phyloP scores from a whole-genome alignment of 148 eudicot species.

The Euryodendron excelsum region DNA sequence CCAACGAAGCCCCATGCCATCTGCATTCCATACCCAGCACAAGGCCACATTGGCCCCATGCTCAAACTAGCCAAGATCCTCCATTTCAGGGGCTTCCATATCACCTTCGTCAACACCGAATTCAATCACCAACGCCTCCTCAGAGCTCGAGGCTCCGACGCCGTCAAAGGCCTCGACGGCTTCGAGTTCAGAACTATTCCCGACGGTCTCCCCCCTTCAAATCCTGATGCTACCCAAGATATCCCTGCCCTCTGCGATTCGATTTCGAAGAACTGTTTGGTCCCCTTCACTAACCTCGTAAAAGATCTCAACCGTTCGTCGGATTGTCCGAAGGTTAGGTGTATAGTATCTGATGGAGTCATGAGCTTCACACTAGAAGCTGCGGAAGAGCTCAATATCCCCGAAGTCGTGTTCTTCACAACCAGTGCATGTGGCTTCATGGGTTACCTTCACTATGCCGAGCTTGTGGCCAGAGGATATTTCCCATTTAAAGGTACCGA shows the following conservation, averaged over 20 bases:
- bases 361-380: constrained; percentile 43
- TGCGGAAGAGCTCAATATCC: constrained; percentile 44
- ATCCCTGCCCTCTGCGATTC: too few relatives aligned
- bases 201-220: too few relatives aligned
- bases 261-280: constrained; percentile 22
- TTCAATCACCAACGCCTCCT: constrained; percentile 49
- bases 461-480: too few relatives aligned
- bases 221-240: too few relatives aligned
- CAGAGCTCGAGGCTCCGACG: constrained; percentile 31
- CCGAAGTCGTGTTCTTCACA: constrained; percentile 43
- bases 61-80: constrained; percentile 49
- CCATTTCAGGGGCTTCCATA: constrained; percentile 41
- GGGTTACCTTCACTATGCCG: constrained; percentile 33
- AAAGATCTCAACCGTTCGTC: constrained; percentile 16
- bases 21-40: constrained; percentile 51
- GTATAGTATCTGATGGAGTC: constrained; percentile 38
- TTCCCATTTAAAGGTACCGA: too few relatives aligned
- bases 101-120: too few relatives aligned
- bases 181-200: constrained; percentile 50
- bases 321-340: constrained; percentile 38
- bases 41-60: constrained; percentile 61
- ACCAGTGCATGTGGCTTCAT: constrained; percentile 42
- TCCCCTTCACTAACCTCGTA: constrained; percentile 34
- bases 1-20: constrained; percentile 35
- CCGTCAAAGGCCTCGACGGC: constrained; percentile 41